Percentiles rank a stretch among this genome's conserved stretches.
These are phyloP conservation scores for Yueomyces sinensis DNA, from an alignment of 805 yeast species.

Conservation along the genomic window DNA sequence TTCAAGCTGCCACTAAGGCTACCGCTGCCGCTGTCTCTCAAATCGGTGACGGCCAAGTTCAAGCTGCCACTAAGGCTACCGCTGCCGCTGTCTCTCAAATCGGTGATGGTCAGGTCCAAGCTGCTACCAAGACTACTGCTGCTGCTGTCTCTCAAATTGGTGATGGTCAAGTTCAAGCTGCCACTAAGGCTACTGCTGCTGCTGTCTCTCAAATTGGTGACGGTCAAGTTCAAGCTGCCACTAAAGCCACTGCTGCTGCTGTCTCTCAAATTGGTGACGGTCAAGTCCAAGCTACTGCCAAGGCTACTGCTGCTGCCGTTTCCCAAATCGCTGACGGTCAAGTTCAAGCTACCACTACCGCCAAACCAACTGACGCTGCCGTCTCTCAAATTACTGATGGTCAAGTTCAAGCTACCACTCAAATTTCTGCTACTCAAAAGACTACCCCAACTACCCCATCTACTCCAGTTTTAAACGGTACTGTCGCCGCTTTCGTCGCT, in stretches of 20 bases:
- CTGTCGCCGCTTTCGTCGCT: constrained; percentile 12
- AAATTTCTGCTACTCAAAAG: constrained; percentile 3
- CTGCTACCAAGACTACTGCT: constrained; percentile 22
- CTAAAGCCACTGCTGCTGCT: constrained; percentile 1
- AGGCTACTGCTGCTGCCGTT: constrained; percentile 21
- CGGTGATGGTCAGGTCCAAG: constrained; percentile 33
- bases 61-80: constrained; percentile 9
- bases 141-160: constrained; percentile 25
- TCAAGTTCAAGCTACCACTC: constrained; percentile 16
- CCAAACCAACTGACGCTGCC: constrained; percentile 8
- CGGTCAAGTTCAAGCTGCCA: constrained; percentile 26
- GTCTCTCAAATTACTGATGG: constrained; percentile 42
- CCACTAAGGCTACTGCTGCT: constrained; percentile 11
- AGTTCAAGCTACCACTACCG: constrained; percentile 18
- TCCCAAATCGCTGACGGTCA: constrained; percentile 33
- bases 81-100: constrained; percentile 27
- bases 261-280: constrained; percentile 31
- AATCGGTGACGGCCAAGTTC: not conserved
- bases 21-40: constrained; percentile 9
- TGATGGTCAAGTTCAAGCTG: constrained; percentile 30
- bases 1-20: constrained; percentile 11
- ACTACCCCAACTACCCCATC: constrained; percentile 2
- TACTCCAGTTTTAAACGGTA: constrained; percentile 6
- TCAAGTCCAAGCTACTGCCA: constrained; percentile 27
- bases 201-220: constrained; percentile 36